Evolutionary conservation across 257 asterid species (phyloP), one percentile per base, ranked within the genome.

Genomic region (Henckelia pumila): DNA sequence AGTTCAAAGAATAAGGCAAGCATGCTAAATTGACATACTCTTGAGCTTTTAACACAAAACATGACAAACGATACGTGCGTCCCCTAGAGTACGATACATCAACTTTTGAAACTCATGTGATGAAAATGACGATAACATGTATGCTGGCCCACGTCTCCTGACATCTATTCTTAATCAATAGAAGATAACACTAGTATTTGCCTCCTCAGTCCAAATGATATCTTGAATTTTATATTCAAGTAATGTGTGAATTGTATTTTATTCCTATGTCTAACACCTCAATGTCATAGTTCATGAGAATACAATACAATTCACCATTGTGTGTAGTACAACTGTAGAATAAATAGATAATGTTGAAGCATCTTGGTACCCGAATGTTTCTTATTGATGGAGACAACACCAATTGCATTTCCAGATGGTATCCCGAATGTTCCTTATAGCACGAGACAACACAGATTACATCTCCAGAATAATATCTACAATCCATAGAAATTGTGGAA

Each of bases 381-480:
- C 24, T 61, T 59, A 59, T 29, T 32, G 75, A 70, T 50, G 61
- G 57, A 66, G 56, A 65, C 61, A 61, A 64, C 24, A 21, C 26
- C 21, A 30, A 66, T 5, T 47, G 55, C 21, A 16, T 17, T 47
- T 47, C 21, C 55, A 17, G 55, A 47, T 61, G 29, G 60, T 79
- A 79, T 79, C 85, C 9, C 32, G 59, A 58, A 33, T 22, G 56
- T 64, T 55, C 63, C 24, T 61, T 50, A 56, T 26, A 25, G 77
- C 67, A 52, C 61, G 61, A 63, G 56, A 65, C 61, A 58, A 62
- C 24, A 37, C 29, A 55, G 28, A 59, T 83, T 76, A 91, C 68
- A 91, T 86, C 83, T 91, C 97, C 25, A 91, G 88, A 59, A 91
- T 95, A 78, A 91, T 91, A 74, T 68, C 97, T 91, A 89, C 88